phyloP scores from a whole-genome alignment of 208 protist genomes.

The Vickermania spadyakhi region DNA sequence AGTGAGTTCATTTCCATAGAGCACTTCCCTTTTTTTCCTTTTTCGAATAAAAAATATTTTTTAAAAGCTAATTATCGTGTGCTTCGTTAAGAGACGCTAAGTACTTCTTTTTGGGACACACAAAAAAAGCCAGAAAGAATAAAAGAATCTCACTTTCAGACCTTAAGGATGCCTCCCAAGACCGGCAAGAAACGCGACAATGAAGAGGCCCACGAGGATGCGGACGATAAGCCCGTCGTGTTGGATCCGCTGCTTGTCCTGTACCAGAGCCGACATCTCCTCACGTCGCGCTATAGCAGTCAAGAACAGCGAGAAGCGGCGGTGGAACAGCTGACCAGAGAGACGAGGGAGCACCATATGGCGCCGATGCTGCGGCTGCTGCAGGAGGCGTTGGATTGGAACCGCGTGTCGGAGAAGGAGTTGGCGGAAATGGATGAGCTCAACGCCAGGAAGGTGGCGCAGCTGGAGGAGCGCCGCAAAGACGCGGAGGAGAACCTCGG shows the following conservation, averaged over 20 bases:
- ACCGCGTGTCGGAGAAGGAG: slow-evolving; percentile 40
- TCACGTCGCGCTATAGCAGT: slow-evolving; percentile 69
- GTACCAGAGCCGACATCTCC: slow-evolving; percentile 68
- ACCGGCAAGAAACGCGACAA: too few species aligned
- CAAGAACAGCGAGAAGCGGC: slow-evolving; percentile 61
- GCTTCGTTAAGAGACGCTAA: too few species aligned
- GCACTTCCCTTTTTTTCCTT: too few species aligned
- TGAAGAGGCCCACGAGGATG: not conserved
- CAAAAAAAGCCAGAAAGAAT: too few species aligned
- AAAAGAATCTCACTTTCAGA: too few species aligned
- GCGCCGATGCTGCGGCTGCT: slow-evolving; percentile 83
- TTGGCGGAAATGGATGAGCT: slow-evolving; percentile 59
- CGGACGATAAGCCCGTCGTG: slow-evolving; percentile 20
- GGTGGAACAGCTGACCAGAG: slow-evolving; percentile 52
- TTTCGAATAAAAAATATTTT: too few species aligned
- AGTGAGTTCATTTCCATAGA: too few species aligned
- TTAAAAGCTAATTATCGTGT: too few species aligned
- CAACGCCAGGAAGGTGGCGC: slow-evolving; percentile 69
- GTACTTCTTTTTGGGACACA: too few species aligned
- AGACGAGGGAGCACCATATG: slow-evolving; percentile 80
- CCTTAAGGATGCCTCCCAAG: too few species aligned
- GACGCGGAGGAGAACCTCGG: slow-evolving; percentile 96
- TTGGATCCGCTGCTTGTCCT: slow-evolving; percentile 79
- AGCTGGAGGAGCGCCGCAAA: slow-evolving; percentile 81
- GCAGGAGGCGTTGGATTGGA: slow-evolving; percentile 66